phyloP scores from a whole-genome alignment of 768 basidiomycete genomes.

The Tricholoma terreum region DNA sequence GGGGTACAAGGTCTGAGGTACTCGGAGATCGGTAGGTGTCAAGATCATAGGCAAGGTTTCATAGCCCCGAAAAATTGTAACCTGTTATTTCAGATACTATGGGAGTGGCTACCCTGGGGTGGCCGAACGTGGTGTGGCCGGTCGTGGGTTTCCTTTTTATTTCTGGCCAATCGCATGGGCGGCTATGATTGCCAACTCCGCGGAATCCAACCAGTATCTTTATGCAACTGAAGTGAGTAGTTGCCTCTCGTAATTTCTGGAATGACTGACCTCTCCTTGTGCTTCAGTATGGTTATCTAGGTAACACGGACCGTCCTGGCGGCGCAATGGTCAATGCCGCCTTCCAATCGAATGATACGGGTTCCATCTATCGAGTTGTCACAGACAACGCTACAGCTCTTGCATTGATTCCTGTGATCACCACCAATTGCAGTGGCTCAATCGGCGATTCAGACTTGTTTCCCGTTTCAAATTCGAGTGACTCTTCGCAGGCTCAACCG shows the following conservation, averaged over 20 bases:
- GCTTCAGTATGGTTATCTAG: slow-evolving; percentile 41
- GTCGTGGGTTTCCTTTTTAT: slow-evolving; percentile 1
- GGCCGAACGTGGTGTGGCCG: neutral
- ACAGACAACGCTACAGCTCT: slow-evolving; percentile 43
- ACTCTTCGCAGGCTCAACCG: slow-evolving; percentile 19
- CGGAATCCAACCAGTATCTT: neutral
- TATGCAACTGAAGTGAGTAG: neutral
- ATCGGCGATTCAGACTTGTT: slow-evolving; percentile 12
- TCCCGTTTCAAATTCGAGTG: slow-evolving; percentile 5
- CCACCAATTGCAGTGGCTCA: slow-evolving; percentile 34
- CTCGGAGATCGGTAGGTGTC: neutral
- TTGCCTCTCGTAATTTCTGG: neutral
- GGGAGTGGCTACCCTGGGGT: slow-evolving; percentile 4
- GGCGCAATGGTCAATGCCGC: slow-evolving; percentile 35
- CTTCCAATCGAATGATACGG: slow-evolving; percentile 32
- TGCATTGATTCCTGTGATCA: slow-evolving; percentile 32
- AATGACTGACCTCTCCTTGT: neutral
- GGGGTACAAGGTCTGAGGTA: neutral
- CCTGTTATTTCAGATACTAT: neutral
- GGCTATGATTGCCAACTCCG: neutral
- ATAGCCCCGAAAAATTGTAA: neutral
- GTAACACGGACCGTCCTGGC: slow-evolving; percentile 43
- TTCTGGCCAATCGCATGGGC: slow-evolving; percentile 6
- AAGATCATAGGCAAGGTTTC: neutral
- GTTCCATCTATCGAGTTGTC: slow-evolving; percentile 38